Evolutionary conservation across 345 rosid genomes (phyloP).

Genomic region (Citrus trifoliata): DNA sequence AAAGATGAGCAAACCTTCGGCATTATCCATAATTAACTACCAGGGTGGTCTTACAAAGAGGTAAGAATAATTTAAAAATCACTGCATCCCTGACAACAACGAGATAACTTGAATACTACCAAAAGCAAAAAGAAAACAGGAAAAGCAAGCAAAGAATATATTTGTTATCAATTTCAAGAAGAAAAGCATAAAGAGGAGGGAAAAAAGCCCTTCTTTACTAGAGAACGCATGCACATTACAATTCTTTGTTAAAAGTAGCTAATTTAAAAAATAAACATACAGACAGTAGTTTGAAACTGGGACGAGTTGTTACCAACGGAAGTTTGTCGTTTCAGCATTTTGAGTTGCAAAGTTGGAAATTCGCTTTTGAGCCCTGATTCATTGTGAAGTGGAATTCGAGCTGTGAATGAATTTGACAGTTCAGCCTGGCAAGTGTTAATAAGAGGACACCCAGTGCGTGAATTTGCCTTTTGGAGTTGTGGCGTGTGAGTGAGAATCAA

Average conservation of each 20-base stretch:
- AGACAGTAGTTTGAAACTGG: constrained; percentile 19
- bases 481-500: constrained; percentile 19
- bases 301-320: constrained; percentile 32
- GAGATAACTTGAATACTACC: background rate
- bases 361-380: background rate
- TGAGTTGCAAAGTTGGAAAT: background rate
- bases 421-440: constrained; percentile 10
- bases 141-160: constrained; percentile 34
- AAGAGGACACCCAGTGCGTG: constrained; percentile 9
- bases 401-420: constrained; percentile 10
- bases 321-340: constrained; percentile 28
- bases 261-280: constrained; percentile 18
- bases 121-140: background rate
- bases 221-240: background rate
- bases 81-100: background rate
- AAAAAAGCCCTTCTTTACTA: background rate
- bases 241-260: background rate
- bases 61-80: background rate
- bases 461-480: constrained; percentile 12
- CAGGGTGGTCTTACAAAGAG: constrained; percentile 9
- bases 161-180: constrained; percentile 10
- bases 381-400: background rate
- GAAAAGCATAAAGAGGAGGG: constrained; percentile 11
- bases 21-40: constrained; percentile 31
- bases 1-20: constrained; percentile 23